Percentiles rank a stretch among this genome's conserved stretches.
phyloP scores from a whole-genome alignment of 2,329 filamentous ascomycete species.

The Camptophora hylomeconis region DNA sequence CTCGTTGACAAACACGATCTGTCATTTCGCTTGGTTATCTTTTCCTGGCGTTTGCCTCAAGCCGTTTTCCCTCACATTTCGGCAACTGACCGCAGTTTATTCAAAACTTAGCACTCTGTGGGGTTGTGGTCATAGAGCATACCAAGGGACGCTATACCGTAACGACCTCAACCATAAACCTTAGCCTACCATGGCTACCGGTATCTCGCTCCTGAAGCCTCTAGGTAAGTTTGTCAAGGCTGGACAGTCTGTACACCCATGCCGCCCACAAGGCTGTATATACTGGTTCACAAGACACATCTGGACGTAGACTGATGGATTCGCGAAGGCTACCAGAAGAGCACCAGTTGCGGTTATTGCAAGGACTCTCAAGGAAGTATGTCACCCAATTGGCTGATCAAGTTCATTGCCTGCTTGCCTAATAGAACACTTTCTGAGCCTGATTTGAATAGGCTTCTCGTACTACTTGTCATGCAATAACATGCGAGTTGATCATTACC shows the following conservation, averaged over 20 bases:
- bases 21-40: too few species aligned
- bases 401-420: not conserved
- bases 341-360: slow-evolving; percentile 34
- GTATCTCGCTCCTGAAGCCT: slow-evolving; percentile 32
- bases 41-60: too few species aligned
- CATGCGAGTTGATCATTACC: slow-evolving; percentile 34
- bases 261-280: too few species aligned
- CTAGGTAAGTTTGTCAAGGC: slow-evolving; percentile 27
- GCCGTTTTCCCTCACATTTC: too few species aligned
- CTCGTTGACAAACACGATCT: too few species aligned
- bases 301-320: slow-evolving; percentile 17
- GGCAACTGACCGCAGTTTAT: too few species aligned
- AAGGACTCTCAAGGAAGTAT: slow-evolving; percentile 32
- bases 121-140: too few species aligned
- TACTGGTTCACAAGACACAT: slow-evolving; percentile 25
- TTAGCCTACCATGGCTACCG: slow-evolving; percentile 27
- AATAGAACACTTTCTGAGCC: not conserved
- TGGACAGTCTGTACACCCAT: slow-evolving; percentile 21
- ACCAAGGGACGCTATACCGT: too few species aligned
- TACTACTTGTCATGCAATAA: slow-evolving; percentile 34
- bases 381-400: slow-evolving; percentile 15
- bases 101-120: too few species aligned
- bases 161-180: too few species aligned
- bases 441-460: slow-evolving; percentile 31
- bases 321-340: slow-evolving; percentile 32